phyloP scores from a whole-genome alignment of 2,329 filamentous ascomycete species.

The Penicillium capsulatum region DNA sequence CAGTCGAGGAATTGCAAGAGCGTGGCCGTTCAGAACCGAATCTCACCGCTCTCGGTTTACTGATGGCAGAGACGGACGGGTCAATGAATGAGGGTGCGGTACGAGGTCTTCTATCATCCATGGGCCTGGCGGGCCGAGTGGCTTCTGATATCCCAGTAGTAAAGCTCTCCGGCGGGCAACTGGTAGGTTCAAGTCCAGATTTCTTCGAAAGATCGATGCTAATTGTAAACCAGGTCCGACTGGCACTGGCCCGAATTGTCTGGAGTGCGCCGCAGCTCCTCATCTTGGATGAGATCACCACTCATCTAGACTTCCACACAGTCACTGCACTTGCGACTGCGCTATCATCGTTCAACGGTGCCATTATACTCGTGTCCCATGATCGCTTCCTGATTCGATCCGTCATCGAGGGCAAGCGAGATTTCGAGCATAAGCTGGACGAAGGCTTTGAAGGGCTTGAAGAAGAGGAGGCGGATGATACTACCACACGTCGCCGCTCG shows the following conservation, averaged over 20 bases:
- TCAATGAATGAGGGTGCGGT: conserved; percentile 62
- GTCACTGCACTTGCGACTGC: conserved; percentile 67
- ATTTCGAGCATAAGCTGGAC: conserved; percentile 36
- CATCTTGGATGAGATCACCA: conserved; percentile 76
- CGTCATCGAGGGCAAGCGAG: conserved; percentile 61
- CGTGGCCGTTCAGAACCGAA: conserved; percentile 49
- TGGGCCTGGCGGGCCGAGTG: conserved; percentile 66
- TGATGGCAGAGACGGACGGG: conserved; percentile 54
- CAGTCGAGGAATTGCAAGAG: conserved; percentile 64
- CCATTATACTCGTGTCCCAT: conserved; percentile 73
- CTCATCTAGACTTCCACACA: conserved; percentile 79
- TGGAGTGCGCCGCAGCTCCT: conserved; percentile 67
- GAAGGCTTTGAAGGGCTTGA: conserved; percentile 47
- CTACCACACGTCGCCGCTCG: conserved; percentile 45
- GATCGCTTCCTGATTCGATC: conserved; percentile 76
- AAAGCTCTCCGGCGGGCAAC: conserved; percentile 75
- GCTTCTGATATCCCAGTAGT: conserved; percentile 69
- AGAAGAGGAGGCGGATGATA: conserved; percentile 42
- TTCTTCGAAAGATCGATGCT: not conserved
- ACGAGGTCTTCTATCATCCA: conserved; percentile 60
- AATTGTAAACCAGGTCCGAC: conserved; percentile 41
- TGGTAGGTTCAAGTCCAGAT: conserved; percentile 51
- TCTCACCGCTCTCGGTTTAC: conserved; percentile 62
- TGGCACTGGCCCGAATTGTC: conserved; percentile 65
- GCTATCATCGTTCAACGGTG: conserved; percentile 65